These are phyloP conservation scores for Acer negundo DNA, from an alignment of 345 rosid genomes.

Conservation along the genomic window DNA sequence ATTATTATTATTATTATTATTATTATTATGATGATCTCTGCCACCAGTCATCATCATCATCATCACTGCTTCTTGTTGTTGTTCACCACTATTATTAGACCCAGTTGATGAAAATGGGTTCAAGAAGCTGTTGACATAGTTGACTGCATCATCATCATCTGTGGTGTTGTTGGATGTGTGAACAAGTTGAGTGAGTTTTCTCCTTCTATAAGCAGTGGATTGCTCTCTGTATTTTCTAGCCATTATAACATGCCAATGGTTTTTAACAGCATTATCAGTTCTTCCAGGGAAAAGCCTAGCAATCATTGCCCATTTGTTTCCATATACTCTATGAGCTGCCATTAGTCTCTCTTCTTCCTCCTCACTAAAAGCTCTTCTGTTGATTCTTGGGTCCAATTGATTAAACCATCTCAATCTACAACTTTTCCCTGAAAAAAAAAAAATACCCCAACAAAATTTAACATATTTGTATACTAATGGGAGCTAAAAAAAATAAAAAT, in stretches of 20 bases:
- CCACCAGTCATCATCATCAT: neutral
- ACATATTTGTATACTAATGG: neutral
- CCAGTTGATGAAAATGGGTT: constrained; percentile 15
- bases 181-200: constrained; percentile 30
- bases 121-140: constrained; percentile 23
- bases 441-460: neutral
- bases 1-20: no score
- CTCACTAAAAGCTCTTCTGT: constrained; percentile 38
- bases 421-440: constrained; percentile 40
- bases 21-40: neutral
- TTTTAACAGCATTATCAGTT: constrained; percentile 68
- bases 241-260: constrained; percentile 77
- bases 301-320: constrained; percentile 72
- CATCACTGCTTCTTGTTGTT: neutral
- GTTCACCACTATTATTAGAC: neutral
- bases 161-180: constrained; percentile 24
- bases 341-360: constrained; percentile 51
- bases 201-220: constrained; percentile 38
- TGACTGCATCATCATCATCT: neutral
- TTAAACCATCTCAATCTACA: constrained; percentile 61
- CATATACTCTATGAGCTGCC: constrained; percentile 61
- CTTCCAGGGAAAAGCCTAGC: constrained; percentile 64
- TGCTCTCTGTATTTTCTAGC: constrained; percentile 58
- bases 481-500: neutral
- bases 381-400: constrained; percentile 49